These are phyloP conservation scores for Kalmusia sp. DNA, from an alignment of 2,329 filamentous ascomycete species.

Conservation along the genomic window DNA sequence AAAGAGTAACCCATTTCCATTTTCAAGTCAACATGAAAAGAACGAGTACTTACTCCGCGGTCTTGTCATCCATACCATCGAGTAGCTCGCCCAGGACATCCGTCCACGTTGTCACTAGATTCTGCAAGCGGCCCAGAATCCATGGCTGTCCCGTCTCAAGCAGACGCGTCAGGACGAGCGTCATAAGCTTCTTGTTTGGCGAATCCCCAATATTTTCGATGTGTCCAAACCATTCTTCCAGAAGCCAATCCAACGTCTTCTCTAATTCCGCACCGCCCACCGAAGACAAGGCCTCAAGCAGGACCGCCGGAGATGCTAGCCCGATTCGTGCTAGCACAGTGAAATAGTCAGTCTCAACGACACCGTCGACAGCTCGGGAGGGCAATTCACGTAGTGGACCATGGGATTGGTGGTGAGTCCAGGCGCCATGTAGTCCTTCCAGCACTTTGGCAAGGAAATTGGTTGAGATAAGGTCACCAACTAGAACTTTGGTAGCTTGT, in stretches of 20 bases:
- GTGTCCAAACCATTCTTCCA: constrained; percentile 70
- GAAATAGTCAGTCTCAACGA: constrained; percentile 86
- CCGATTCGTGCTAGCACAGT: constrained; percentile 80
- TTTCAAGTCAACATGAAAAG: not conserved
- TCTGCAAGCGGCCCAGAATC: constrained; percentile 69
- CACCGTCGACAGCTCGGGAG: constrained; percentile 71
- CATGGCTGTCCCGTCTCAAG: constrained; percentile 68
- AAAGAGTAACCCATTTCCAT: not conserved
- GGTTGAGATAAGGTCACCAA: constrained; percentile 64
- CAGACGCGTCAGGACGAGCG: constrained; percentile 74
- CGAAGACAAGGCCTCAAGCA: constrained; percentile 63
- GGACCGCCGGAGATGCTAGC: constrained; percentile 72
- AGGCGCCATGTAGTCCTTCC: constrained; percentile 49
- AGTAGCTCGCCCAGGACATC: constrained; percentile 71
- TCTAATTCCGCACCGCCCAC: constrained; percentile 29
- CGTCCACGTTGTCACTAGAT: constrained; percentile 78
- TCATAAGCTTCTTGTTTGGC: constrained; percentile 73
- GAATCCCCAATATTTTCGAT: constrained; percentile 72
- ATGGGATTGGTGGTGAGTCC: constrained; percentile 74
- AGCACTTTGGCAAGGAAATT: constrained; percentile 64
- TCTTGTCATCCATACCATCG: constrained; percentile 61
- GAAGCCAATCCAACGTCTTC: constrained; percentile 54
- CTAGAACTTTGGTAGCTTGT: constrained; percentile 57
- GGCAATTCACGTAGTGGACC: constrained; percentile 73
- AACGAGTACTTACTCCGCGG: constrained; percentile 37